These are phyloP conservation scores for Thuidium tamariscinum DNA, from an alignment of 225 moss, liverwort and hornwort genomes.

Conservation along the genomic window DNA sequence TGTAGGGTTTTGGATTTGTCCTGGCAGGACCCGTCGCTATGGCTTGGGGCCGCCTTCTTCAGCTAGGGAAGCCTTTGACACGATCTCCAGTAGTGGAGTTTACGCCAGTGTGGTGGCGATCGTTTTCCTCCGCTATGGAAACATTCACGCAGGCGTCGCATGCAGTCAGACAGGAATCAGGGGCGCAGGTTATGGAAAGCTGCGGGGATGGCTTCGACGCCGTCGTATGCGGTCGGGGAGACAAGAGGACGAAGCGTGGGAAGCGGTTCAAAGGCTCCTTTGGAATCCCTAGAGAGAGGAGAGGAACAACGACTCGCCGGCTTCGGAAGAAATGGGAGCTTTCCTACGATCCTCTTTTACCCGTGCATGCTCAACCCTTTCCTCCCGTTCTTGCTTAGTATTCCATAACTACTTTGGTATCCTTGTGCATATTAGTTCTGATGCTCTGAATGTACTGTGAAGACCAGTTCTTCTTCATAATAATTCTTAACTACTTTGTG, in stretches of 20 bases:
- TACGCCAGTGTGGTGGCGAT: constrained; percentile 1
- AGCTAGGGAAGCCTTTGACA: constrained; percentile 13
- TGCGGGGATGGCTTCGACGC: not conserved
- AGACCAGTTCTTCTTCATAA: not conserved
- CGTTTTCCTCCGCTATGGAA: constrained; percentile 6
- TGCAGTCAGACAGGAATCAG: not conserved
- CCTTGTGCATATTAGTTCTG: not conserved
- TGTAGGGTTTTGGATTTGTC: not conserved
- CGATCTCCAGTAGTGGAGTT: not conserved
- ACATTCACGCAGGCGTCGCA: not conserved
- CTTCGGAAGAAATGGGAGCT: constrained; percentile 82
- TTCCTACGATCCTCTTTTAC: constrained; percentile 54
- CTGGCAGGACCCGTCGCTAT: not conserved
- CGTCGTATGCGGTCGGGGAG: constrained; percentile 74
- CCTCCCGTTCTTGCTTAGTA: constrained; percentile 53
- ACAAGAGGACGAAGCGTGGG: constrained; percentile 92
- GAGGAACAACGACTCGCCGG: constrained; percentile 47
- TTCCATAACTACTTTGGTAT: not conserved
- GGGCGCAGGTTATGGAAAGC: not conserved
- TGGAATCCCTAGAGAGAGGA: constrained; percentile 64
- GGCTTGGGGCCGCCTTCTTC: constrained; percentile 34
- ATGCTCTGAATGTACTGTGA: not conserved
- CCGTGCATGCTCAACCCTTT: constrained; percentile 51
- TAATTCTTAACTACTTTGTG: not conserved
- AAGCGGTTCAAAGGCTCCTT: constrained; percentile 84